A percentile compares a stretch with the other conserved stretches of the same genome.
phyloP scores from a whole-genome alignment of 2,329 filamentous ascomycete genomes.

The Diaporthe caulivora region DNA sequence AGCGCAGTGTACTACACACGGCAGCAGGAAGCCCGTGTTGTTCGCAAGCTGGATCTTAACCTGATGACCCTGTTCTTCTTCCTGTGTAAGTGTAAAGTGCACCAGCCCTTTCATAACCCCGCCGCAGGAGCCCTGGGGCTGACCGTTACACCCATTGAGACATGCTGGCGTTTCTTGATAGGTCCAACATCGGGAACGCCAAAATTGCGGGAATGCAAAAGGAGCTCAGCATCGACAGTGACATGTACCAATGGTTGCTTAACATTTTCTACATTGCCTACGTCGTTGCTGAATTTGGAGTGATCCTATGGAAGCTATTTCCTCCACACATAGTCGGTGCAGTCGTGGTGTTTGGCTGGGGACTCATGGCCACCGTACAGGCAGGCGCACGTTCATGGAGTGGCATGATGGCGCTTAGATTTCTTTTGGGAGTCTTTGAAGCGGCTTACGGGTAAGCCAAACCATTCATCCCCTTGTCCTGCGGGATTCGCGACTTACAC shows the following conservation, averaged over 20 bases:
- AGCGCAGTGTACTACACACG: background rate
- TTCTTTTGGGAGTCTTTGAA: slow-evolving; percentile 27
- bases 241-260: slow-evolving; percentile 12
- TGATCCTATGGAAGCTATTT: slow-evolving; percentile 13
- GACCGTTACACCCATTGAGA: background rate
- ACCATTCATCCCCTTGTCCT: background rate
- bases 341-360: slow-evolving; percentile 13
- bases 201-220: slow-evolving; percentile 13
- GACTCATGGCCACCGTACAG: slow-evolving; percentile 10
- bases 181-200: slow-evolving; percentile 17
- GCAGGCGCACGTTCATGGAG: slow-evolving; percentile 13
- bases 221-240: background rate
- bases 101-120: too few relatives aligned
- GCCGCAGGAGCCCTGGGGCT: background rate
- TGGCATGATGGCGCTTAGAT: slow-evolving; percentile 17
- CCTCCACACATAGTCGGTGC: slow-evolving; percentile 6
- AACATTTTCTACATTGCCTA: slow-evolving; percentile 27
- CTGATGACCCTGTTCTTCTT: slow-evolving; percentile 17
- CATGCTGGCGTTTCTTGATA: slow-evolving; percentile 22
- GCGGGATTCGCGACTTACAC: background rate
- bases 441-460: slow-evolving; percentile 18
- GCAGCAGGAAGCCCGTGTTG: background rate
- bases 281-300: background rate
- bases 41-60: slow-evolving; percentile 20
- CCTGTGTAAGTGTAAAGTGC: background rate